Base-by-base conservation (phyloP, 192 early-diverging fungal species). In the Thoreauomyces humboldtii region DNA sequence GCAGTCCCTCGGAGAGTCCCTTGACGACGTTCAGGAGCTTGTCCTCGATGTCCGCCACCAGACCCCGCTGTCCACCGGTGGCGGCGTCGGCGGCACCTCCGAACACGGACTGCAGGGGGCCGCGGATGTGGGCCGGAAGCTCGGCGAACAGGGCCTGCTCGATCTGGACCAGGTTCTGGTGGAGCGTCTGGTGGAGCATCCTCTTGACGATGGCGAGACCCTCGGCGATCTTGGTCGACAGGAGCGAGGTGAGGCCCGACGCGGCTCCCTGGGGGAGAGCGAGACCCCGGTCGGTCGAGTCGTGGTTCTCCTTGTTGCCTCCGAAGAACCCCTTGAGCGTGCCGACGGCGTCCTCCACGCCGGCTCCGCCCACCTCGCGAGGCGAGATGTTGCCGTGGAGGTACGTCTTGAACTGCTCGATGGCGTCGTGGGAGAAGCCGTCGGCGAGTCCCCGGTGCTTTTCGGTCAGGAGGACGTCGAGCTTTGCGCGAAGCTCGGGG, bases 351-450 rank as follows among this genome's bases (percentile, higher is more conserved):
- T 60, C 57, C 14, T 51, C 65, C 14, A 48, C 53, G n/a, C 43
- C 65, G 2, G 32, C 55, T 12, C 33, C 27, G 27, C 56, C 56
- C 15, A 68, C 43, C 27, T 68, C 65, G 21, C 65, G 42, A 29
- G 65, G 33, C 24, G 55, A 47, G 46, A 68, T 60, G 34, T 51
- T 68, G n/a, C 65, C 65, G 19, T 38, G 48, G 17, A 68, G 31
- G 43, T 59, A 51, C n/a, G 21, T n/a, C 44, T 68, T 68, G 42
- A 59, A 24, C 21, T 47, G 44, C 31, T 45, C 32, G 31, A 60
- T 48, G 29, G 65, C 65, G 2, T 27, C 28, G 4, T 60, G 46
- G 27, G 58, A 29, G 56, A 68, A 68, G 15, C 27, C 42, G 9
- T 58, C 57, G 11, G 65, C 47, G 11, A 68, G 56, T 15, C 42